These are phyloP conservation scores for Rhizoctonia solani DNA, from an alignment of 1,284 basidiomycete species.

Conservation along the genomic window DNA sequence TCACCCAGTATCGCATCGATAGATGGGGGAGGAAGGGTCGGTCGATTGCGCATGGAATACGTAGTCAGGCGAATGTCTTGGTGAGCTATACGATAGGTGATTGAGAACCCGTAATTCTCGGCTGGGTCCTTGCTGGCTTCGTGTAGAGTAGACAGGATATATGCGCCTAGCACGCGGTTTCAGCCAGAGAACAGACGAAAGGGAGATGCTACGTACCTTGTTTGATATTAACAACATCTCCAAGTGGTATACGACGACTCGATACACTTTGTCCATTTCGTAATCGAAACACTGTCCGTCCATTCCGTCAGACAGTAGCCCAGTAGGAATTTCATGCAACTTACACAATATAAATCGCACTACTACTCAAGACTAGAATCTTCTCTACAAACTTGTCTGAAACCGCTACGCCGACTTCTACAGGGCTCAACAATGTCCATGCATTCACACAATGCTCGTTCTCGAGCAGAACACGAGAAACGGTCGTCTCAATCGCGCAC, in stretches of 20 bases:
- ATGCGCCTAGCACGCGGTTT: slow-evolving; percentile 61
- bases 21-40: slow-evolving; percentile 21
- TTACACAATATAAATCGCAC: slow-evolving; percentile 65
- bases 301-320: slow-evolving; percentile 38
- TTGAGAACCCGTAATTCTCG: slow-evolving; percentile 84
- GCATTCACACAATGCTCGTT: slow-evolving; percentile 81
- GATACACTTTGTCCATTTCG: slow-evolving; percentile 87
- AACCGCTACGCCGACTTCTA: slow-evolving; percentile 70
- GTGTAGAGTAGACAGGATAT: slow-evolving; percentile 88
- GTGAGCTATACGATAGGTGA: slow-evolving; percentile 70
- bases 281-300: slow-evolving; percentile 79
- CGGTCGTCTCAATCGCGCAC: slow-evolving; percentile 88
- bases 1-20: not conserved
- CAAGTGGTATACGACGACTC: slow-evolving; percentile 86
- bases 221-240: slow-evolving; percentile 78
- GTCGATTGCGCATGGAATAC: slow-evolving; percentile 76
- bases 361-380: slow-evolving; percentile 73
- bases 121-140: slow-evolving; percentile 82
- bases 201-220: slow-evolving; percentile 61
- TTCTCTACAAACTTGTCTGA: slow-evolving; percentile 90
- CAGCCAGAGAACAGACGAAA: not conserved
- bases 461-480: slow-evolving; percentile 77
- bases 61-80: slow-evolving; percentile 74
- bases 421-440: slow-evolving; percentile 91
- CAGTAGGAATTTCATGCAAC: not conserved